phyloP scores from a whole-genome alignment of 2,329 filamentous ascomycete genomes.

The Emericellopsis atlantica region DNA sequence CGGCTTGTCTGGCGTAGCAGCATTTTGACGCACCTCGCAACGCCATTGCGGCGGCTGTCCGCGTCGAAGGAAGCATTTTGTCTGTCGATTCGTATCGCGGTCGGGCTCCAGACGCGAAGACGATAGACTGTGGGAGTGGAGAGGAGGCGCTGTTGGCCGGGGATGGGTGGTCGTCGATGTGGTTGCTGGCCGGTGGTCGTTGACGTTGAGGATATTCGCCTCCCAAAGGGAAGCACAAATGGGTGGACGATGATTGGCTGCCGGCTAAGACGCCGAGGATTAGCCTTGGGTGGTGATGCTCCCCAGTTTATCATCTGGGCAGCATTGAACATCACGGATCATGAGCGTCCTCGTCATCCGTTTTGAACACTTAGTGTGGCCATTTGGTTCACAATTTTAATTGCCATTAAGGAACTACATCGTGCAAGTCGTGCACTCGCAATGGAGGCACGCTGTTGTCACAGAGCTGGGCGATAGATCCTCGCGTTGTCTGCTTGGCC shows the following conservation, averaged over 20 bases:
- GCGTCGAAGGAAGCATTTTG: slow-evolving; percentile 34
- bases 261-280: slow-evolving; percentile 10
- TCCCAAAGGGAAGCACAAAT: slow-evolving; percentile 11
- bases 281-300: slow-evolving; percentile 10
- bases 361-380: no score
- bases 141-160: slow-evolving; percentile 4
- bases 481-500: no score
- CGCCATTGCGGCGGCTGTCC: slow-evolving; percentile 38
- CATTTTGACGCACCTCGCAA: slow-evolving; percentile 30
- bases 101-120: no score
- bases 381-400: no score
- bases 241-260: slow-evolving; percentile 16
- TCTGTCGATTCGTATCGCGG: slow-evolving; percentile 1
- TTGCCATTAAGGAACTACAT: no score
- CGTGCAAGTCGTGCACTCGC: no score
- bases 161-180: slow-evolving; percentile 5
- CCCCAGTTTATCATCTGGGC: no score
- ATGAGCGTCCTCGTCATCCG: no score
- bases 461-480: no score
- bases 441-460: no score
- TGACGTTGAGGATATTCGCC: slow-evolving; percentile 17
- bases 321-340: not conserved
- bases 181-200: slow-evolving; percentile 9
- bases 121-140: not conserved
- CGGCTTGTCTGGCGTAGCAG: not conserved